Conservation (phyloP, 805 yeast species). For the Tetrapisispora nanseiensis region DNA sequence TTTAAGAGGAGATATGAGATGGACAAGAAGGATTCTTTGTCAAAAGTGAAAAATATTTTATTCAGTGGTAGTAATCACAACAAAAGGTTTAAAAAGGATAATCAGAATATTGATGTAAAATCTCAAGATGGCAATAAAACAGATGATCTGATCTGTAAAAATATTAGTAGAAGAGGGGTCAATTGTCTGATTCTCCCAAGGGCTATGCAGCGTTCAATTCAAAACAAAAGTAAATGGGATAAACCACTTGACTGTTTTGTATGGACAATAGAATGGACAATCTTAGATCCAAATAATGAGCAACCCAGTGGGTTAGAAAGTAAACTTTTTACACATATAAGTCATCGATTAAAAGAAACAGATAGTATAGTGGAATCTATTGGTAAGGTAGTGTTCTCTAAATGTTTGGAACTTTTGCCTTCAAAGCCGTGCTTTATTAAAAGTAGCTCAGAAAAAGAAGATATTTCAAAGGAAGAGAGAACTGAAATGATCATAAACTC, state of each 20-base stretch:
- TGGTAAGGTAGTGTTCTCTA: slow-evolving; percentile 24
- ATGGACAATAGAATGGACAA: slow-evolving; percentile 76
- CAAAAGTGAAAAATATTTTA: slow-evolving; percentile 38
- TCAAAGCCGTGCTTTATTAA: slow-evolving; percentile 3
- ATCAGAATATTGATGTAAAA: background rate
- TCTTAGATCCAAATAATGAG: slow-evolving; percentile 14
- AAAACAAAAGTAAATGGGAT: slow-evolving; percentile 65
- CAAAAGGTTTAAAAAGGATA: slow-evolving; percentile 16
- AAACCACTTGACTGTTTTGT: slow-evolving; percentile 47
- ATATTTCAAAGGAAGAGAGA: slow-evolving; percentile 10
- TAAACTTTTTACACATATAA: slow-evolving; percentile 26
- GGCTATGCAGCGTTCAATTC: slow-evolving; percentile 61
- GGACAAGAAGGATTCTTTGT: slow-evolving; percentile 41
- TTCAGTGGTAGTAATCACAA: slow-evolving; percentile 13
- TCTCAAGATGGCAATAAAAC: slow-evolving; percentile 2
- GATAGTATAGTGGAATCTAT: slow-evolving; percentile 23
- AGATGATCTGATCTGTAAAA: slow-evolving; percentile 12
- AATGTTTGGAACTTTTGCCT: slow-evolving; percentile 16
- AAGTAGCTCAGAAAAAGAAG: no score
- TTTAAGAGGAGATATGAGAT: slow-evolving; percentile 53
- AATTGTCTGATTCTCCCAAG: slow-evolving; percentile 50
- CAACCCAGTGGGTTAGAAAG: slow-evolving; percentile 2
- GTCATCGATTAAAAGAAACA: slow-evolving; percentile 30
- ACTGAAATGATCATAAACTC: slow-evolving; percentile 8
- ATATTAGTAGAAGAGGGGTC: slow-evolving; percentile 51